Evolutionary conservation across 2,329 filamentous ascomycete genomes (phyloP).

Genomic region (Pseudogymnoascus destructans): DNA sequence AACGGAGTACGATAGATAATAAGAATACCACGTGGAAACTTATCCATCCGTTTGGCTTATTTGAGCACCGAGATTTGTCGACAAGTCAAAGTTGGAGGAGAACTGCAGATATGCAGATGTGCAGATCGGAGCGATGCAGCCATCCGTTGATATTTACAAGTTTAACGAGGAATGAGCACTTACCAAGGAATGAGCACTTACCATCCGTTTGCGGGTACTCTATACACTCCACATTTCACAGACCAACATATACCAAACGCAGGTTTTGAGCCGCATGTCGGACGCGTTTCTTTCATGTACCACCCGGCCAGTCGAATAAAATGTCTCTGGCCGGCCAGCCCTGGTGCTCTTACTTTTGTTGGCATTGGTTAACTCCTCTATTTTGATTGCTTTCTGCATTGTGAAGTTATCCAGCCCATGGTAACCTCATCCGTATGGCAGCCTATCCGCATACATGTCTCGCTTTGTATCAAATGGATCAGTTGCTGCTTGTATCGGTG

Average conservation of each 20-base stretch:
- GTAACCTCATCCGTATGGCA: neutral
- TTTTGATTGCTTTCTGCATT: neutral
- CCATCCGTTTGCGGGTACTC: constrained; percentile 4
- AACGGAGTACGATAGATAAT: constrained; percentile 7
- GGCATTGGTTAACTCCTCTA: neutral
- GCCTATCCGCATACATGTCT: neutral
- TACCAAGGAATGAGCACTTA: neutral
- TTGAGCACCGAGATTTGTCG: neutral
- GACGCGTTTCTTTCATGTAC: constrained; percentile 1
- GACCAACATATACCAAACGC: neutral
- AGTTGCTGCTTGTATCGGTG: neutral
- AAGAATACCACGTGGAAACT: constrained; percentile 5
- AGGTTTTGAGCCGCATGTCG: neutral
- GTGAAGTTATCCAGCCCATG: neutral
- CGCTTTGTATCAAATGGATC: neutral
- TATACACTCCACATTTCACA: neutral
- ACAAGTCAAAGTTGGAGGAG: neutral
- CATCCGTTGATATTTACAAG: neutral
- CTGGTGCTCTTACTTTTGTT: neutral
- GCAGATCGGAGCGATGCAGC: neutral
- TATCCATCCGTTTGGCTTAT: constrained; percentile 1
- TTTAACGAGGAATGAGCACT: constrained; percentile 1
- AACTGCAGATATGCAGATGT: neutral
- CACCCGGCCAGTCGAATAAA: neutral
- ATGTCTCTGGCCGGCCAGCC: neutral